Base-by-base conservation (phyloP, 345 rosid species). In the Salix brachista region DNA sequence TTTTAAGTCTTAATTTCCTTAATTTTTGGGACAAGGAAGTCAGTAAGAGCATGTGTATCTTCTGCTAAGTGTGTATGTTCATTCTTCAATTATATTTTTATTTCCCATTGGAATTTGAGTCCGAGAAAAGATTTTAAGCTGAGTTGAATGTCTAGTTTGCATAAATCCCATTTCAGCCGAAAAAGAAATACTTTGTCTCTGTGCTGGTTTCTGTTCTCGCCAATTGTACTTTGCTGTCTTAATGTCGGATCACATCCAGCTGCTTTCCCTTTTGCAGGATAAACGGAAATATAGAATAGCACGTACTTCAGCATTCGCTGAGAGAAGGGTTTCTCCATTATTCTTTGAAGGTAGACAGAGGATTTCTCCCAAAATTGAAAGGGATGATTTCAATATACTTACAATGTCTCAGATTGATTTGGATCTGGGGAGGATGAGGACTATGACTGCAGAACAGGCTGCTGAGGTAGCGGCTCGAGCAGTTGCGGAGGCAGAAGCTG, bases 401-500 rank as follows among this genome's bases (percentile, higher is more conserved):
- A 86, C 97, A 48, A 90, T 79, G 84, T 76, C 94, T 65, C 92
- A 94, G 86, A 77, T 96, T 75, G 99, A 94, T 77, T 32, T 84
- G 82, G 99, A 96, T 82, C 70, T 96, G 60, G 90, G 93, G 46
- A 88, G 83, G 83, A 94, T 96, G 93, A 90, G 90, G 85, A 87
- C 78, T 67, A 86, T 94, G 98, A 90, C 89, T 65, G 87, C 94
- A 12, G 85, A 87, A 72, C 98, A 94, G 86, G 99, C 98, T 16
- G 93, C 91, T 67, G 88, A 81, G 4, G 93, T 91, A 67, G 99
- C 99, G 56, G 97, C 94, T 72, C 89, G 80, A 79, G 97, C 97
- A 71, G 99, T 96, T 81, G 91, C 90, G 37, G 92, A 93, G 84
- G 98, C 99, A 67, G 99, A 94, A 85, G 91, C 89, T 77, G 97